Base-by-base conservation (phyloP, 164 flowering plant species). In the Cinnamomum chago region DNA sequence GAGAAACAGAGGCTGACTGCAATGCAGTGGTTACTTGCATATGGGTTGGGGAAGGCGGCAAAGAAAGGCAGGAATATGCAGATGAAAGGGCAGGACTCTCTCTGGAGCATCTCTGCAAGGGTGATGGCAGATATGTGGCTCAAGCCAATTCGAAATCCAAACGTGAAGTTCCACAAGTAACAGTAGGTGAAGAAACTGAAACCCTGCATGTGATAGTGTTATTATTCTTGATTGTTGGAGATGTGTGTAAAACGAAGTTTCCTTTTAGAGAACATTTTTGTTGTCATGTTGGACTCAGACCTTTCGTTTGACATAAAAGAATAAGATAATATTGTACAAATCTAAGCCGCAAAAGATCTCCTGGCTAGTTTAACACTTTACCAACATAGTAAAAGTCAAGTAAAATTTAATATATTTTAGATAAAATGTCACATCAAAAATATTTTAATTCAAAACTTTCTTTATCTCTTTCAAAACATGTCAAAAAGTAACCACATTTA, bases 41-140 rank as follows among this genome's bases (percentile, higher is more conserved):
- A 89, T 77, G 95, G 94, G 27, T 55, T 93, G 74, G 89, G 88
- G 75, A 92, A 87, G 85, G 84, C 87, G 13, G 87, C 84, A 51
- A 88, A 83, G 81, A 90, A 83, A 74, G 87, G 83, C 14, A 91
- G 82, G 72, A 82, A 74, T 7, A 73, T 58, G 30, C 82, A 15
- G 15, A 17, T 77, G 12, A 91, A 88, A 76, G 87, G 85, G 0
- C 85, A 81, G 70, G 94, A 95, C 65, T 12, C 83, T 27, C 65
- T 95, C 25, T 95, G 99, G 98, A 93, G 99, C 88, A 81, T 92
- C 50, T 92, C 99, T 0, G 90, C 95, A 1, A 80, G 98, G 2
- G 84, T 92, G 50, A 84, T 93, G 91, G 99, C 96, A 2, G 95
- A 93, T 51, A 93, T 90, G 98, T 95, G 98, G 99, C 96, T 95